These are phyloP conservation scores for Fusarium phyllophilum DNA, from an alignment of 2,329 filamentous ascomycete species.

Conservation along the genomic window DNA sequence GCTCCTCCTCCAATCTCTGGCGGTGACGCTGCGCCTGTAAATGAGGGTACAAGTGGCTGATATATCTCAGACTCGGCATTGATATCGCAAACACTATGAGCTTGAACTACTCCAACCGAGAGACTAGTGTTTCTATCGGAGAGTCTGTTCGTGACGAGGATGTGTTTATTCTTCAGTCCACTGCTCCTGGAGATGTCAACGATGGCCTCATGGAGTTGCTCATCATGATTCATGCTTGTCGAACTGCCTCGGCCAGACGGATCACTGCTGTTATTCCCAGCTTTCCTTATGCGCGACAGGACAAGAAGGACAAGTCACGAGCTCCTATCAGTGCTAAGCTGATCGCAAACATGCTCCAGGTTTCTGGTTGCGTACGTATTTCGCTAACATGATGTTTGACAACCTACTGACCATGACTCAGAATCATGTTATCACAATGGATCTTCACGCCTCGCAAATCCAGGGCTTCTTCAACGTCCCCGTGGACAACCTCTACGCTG, in stretches of 20 bases:
- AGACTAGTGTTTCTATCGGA: conserved; percentile 91
- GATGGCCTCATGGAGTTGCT: conserved; percentile 97
- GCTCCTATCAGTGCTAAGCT: conserved; percentile 97
- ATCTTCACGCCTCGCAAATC: conserved; percentile 92
- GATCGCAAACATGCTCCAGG: conserved; percentile 97
- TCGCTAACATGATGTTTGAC: background rate
- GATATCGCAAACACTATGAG: conserved; percentile 82
- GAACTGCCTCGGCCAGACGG: conserved; percentile 75
- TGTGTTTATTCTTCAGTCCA: conserved; percentile 97
- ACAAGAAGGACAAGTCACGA: conserved; percentile 94
- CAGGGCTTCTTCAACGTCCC: conserved; percentile 93
- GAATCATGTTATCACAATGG: conserved; percentile 86
- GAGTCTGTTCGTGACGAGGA: conserved; percentile 98
- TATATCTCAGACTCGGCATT: conserved; percentile 71
- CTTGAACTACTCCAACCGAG: conserved; percentile 86
- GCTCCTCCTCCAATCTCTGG: background rate
- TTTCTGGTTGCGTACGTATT: conserved; percentile 75
- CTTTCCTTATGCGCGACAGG: conserved; percentile 95
- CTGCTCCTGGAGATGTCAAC: conserved; percentile 95
- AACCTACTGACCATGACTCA: conserved; percentile 30
- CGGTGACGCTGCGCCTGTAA: conserved; percentile 6
- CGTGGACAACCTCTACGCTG: conserved; percentile 85
- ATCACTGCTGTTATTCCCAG: conserved; percentile 97
- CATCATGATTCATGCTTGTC: conserved; percentile 97
- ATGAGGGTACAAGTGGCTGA: conserved; percentile 36